Evolutionary conservation across 1,284 basidiomycete species (phyloP), one percentile per base, ranked within the genome.

Genomic region (Dichomitus squalens): DNA sequence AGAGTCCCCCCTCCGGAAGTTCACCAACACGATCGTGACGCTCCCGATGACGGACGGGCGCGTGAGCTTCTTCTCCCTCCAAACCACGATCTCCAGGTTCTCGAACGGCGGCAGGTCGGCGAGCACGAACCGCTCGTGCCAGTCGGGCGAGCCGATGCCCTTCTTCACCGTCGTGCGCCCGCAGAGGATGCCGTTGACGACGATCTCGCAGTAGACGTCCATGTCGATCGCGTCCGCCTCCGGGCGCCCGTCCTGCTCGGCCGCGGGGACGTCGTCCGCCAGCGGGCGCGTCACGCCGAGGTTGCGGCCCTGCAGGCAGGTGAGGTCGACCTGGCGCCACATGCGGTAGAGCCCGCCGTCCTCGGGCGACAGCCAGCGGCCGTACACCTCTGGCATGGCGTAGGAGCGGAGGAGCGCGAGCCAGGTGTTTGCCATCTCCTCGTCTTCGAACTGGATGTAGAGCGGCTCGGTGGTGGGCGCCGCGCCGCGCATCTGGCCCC

Each of bases 321-420:
- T 80, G 14, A 92, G 75, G 61, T 90, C 85, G 33, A 92, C 81
- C 68, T 91, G 88, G 52, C 91, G 80, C 90, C 90, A 93, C 82
- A 93, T 89, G 52, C 90, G 85, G 69, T 92, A 93, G 18, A 87
- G 81, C 5, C 90, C 90, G 39, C 87, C 88, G 60, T 88, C 87
- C 40, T 73, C 65, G n/a, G 81, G 76, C 46, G 78, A 78, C 58
- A 79, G 74, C 67, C 78, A 75, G 55, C 79, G 79, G 11, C 90
- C 90, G 66, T 91, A 90, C 50, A 90, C 82, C 69, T 93, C 90
- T 0, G 90, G 86, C 52, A 81, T 78, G 5, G 91, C 85, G 70
- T 90, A 91, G 0, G 91, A 89, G 48, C 86, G 84, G 41, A 93
- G 76, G 44, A 93, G 81, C 29, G 85, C 82, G 38, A 89, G 78